phyloP scores from a whole-genome alignment of 73 alveolate species.

The Tetrahymena thermophila region DNA sequence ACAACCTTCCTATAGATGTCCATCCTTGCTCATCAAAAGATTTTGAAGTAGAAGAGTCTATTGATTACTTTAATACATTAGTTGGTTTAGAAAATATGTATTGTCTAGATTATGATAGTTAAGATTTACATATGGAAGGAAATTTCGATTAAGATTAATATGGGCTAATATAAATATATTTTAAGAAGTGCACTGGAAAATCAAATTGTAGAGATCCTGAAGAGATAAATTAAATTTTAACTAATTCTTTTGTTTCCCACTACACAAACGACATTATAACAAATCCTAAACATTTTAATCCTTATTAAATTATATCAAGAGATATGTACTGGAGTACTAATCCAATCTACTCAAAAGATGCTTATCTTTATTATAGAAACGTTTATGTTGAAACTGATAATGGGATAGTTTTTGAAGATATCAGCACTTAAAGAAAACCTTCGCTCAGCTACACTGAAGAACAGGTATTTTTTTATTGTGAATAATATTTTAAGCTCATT shows the following conservation, averaged over 20 bases:
- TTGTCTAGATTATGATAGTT: neutral
- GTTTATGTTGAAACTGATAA: neutral
- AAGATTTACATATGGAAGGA: neutral
- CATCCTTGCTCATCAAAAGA: neutral
- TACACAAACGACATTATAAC: neutral
- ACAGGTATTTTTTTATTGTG: neutral
- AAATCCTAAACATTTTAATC: neutral
- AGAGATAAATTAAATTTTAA: neutral
- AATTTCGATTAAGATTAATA: neutral
- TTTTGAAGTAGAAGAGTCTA: neutral
- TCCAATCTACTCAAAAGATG: neutral
- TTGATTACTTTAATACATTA: neutral
- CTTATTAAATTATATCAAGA: neutral
- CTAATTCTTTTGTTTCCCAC: neutral
- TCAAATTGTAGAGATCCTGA: neutral
- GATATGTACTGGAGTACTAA: neutral
- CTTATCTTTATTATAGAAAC: neutral
- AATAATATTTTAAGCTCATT: too few species aligned
- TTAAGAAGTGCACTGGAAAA: neutral
- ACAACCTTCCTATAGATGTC: neutral
- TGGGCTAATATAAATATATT: neutral
- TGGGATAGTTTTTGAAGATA: neutral
- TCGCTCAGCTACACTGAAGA: neutral
- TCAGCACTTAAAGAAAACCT: neutral
- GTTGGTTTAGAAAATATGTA: neutral